A percentile compares a stretch with the other conserved stretches of the same genome.
Conservation (phyloP, 2,329 filamentous ascomycete genomes). For the Aspergillus costaricaensis region DNA sequence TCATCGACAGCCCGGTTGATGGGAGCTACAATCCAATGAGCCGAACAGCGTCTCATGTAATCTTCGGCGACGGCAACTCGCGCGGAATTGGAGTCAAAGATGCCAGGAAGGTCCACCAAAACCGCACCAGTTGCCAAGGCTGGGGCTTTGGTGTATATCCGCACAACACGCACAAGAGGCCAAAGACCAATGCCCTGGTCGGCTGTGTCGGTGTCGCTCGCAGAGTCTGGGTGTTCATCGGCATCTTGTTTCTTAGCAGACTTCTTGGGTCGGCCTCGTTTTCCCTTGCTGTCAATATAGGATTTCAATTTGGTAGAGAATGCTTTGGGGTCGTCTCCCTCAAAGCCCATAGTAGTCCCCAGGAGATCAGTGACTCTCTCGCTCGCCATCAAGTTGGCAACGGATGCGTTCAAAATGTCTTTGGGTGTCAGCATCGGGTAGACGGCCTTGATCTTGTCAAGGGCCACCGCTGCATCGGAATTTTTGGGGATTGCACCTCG, state of each 20-base stretch:
- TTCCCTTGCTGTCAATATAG: slow-evolving; percentile 59
- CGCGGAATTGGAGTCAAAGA: slow-evolving; percentile 18
- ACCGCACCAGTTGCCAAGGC: slow-evolving; percentile 16
- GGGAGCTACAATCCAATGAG: slow-evolving; percentile 18
- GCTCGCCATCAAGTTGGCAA: slow-evolving; percentile 48
- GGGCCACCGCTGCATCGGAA: slow-evolving; percentile 46
- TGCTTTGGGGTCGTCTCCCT: slow-evolving; percentile 33
- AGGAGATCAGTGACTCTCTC: slow-evolving; percentile 47
- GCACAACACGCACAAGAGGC: slow-evolving; percentile 39
- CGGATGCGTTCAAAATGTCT: slow-evolving; percentile 38
- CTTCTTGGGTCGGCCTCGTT: slow-evolving; percentile 32
- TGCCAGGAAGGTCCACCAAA: slow-evolving; percentile 13
- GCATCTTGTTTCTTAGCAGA: slow-evolving; percentile 47
- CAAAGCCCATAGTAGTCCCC: slow-evolving; percentile 48
- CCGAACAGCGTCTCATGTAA: slow-evolving; percentile 16
- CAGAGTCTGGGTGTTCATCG: background rate
- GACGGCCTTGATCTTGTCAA: slow-evolving; percentile 45
- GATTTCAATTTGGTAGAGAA: slow-evolving; percentile 53
- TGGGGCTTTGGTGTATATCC: slow-evolving; percentile 10
- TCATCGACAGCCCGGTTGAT: slow-evolving; percentile 64
- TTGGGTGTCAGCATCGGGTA: slow-evolving; percentile 45
- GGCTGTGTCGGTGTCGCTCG: background rate
- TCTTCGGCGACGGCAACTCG: slow-evolving; percentile 10
- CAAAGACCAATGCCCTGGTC: slow-evolving; percentile 38
- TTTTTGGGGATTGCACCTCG: slow-evolving; percentile 45